phyloP scores from a whole-genome alignment of 495 filamentous ascomycete genomes.

The Sordaria brevicollis region DNA sequence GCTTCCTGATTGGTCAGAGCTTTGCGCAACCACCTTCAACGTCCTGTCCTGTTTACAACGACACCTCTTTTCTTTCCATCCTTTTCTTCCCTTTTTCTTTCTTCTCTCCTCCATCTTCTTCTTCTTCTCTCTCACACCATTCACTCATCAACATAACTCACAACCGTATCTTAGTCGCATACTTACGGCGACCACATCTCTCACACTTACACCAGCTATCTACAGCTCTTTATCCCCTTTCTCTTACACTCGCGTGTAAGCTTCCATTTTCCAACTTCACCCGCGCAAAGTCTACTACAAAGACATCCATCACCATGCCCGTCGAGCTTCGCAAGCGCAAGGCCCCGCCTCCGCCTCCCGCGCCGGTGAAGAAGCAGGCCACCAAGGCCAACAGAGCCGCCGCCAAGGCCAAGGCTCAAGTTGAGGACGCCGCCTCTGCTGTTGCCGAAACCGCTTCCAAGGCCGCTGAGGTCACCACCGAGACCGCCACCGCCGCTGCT shows the following conservation, averaged over 20 bases:
- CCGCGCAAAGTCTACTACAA: neutral
- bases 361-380: slow-evolving; percentile 29
- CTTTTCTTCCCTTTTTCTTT: neutral
- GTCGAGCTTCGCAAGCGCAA: slow-evolving; percentile 69
- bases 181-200: neutral
- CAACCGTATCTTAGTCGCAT: neutral
- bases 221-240: neutral
- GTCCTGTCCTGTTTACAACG: slow-evolving; percentile 24
- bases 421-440: slow-evolving; percentile 22
- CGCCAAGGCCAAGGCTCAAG: slow-evolving; percentile 28
- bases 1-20: slow-evolving; percentile 17
- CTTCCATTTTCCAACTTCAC: neutral
- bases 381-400: slow-evolving; percentile 29
- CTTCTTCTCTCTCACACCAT: slow-evolving; percentile 1
- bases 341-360: slow-evolving; percentile 45
- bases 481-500: slow-evolving; percentile 25
- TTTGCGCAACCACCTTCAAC: slow-evolving; percentile 24
- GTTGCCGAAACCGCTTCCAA: slow-evolving; percentile 28
- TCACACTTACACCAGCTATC: neutral
- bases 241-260: neutral
- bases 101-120: neutral
- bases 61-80: slow-evolving; percentile 3
- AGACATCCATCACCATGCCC: slow-evolving; percentile 28
- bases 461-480: slow-evolving; percentile 30
- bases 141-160: neutral